Percentiles rank a stretch among this genome's conserved stretches.
These are phyloP conservation scores for Nigrograna mackinnonii DNA, from an alignment of 2,329 filamentous ascomycete genomes.

Conservation along the genomic window DNA sequence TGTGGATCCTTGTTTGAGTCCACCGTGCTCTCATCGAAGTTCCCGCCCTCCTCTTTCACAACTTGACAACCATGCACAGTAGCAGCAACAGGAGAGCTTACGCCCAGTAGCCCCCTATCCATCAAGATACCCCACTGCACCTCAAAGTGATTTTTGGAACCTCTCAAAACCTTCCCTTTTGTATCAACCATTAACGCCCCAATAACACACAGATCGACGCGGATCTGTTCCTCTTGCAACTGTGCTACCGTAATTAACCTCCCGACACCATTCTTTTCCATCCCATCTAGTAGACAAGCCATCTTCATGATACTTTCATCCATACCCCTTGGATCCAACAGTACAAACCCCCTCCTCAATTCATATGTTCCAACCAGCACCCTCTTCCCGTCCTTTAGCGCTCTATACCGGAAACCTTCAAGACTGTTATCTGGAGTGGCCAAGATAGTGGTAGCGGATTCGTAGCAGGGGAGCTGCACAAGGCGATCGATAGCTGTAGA, in stretches of 20 bases:
- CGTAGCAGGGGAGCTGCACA: slow-evolving; percentile 35
- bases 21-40: slow-evolving; percentile 9
- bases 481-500: slow-evolving; percentile 35
- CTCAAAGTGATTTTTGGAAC: slow-evolving; percentile 48
- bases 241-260: slow-evolving; percentile 38
- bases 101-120: slow-evolving; percentile 32
- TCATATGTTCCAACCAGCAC: slow-evolving; percentile 48
- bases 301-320: slow-evolving; percentile 26
- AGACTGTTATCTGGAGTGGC: slow-evolving; percentile 50
- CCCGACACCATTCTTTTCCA: slow-evolving; percentile 46
- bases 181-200: slow-evolving; percentile 46
- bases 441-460: slow-evolving; percentile 37
- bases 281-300: slow-evolving; percentile 47
- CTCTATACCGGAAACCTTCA: slow-evolving; percentile 43
- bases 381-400: slow-evolving; percentile 45
- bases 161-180: slow-evolving; percentile 45
- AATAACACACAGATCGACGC: slow-evolving; percentile 43
- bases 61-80: slow-evolving; percentile 49
- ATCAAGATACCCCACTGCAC: slow-evolving; percentile 49
- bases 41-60: slow-evolving; percentile 35
- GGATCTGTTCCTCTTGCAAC: slow-evolving; percentile 29
- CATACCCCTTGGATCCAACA: slow-evolving; percentile 43
- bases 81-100: slow-evolving; percentile 31
- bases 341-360: slow-evolving; percentile 46
- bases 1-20: not conserved